phyloP scores from a whole-genome alignment of 495 filamentous ascomycete genomes.

The Hypoxylon lienhwacheense region DNA sequence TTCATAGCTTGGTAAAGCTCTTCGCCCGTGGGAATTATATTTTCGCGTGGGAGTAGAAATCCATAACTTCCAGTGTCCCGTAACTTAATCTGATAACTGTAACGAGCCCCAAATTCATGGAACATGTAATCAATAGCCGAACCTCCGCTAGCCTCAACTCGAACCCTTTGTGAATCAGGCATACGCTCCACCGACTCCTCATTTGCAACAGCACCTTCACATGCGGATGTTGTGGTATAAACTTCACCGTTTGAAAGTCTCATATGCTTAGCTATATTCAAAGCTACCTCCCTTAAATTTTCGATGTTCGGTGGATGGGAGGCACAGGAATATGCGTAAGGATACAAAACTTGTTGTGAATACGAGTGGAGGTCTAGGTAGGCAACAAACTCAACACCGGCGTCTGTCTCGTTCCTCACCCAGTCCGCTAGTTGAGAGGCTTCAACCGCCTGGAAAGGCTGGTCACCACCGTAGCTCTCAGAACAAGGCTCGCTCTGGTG shows the following conservation, averaged over 20 bases:
- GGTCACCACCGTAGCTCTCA: slow-evolving; percentile 83
- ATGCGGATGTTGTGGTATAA: slow-evolving; percentile 84
- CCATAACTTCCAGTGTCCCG: slow-evolving; percentile 94
- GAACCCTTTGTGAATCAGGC: slow-evolving; percentile 41
- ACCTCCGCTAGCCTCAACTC: slow-evolving; percentile 68
- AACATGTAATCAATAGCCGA: slow-evolving; percentile 97
- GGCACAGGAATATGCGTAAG: slow-evolving; percentile 83
- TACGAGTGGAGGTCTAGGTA: slow-evolving; percentile 94
- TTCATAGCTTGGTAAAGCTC: slow-evolving; percentile 81
- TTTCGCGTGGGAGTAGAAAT: slow-evolving; percentile 81
- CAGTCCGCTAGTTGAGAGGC: slow-evolving; percentile 75
- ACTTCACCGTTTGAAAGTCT: slow-evolving; percentile 69
- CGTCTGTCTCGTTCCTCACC: slow-evolving; percentile 79
- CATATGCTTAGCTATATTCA: slow-evolving; percentile 90
- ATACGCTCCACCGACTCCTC: slow-evolving; percentile 36
- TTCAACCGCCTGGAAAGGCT: slow-evolving; percentile 83
- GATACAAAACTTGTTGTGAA: slow-evolving; percentile 92
- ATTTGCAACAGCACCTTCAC: slow-evolving; percentile 70
- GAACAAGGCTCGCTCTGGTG: slow-evolving; percentile 80
- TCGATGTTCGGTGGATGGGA: slow-evolving; percentile 80
- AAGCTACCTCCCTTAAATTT: slow-evolving; percentile 84
- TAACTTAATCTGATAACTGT: slow-evolving; percentile 92
- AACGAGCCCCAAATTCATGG: slow-evolving; percentile 77
- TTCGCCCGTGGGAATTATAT: slow-evolving; percentile 88
- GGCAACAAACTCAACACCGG: slow-evolving; percentile 72